phyloP scores from a whole-genome alignment of 768 basidiomycete species.

The Mycena floridula region DNA sequence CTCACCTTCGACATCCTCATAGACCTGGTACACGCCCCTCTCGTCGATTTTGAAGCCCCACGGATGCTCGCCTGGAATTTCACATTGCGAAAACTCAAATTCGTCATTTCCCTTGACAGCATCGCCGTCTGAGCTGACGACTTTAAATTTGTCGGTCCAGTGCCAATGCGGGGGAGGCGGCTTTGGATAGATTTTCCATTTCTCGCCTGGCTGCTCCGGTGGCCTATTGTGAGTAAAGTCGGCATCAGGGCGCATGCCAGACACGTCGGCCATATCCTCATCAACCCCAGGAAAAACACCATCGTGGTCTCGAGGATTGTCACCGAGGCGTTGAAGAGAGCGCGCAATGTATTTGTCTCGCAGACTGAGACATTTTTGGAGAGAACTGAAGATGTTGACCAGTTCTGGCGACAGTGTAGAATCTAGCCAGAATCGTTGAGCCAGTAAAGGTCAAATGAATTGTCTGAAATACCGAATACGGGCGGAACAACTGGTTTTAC shows the following conservation, averaged over 20 bases:
- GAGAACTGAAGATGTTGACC: conserved; percentile 54
- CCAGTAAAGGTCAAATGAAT: background rate
- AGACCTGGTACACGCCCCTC: conserved; percentile 89
- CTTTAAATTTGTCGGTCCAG: conserved; percentile 52
- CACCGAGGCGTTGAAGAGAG: conserved; percentile 88
- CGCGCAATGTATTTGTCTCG: conserved; percentile 92
- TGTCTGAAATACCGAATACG: background rate
- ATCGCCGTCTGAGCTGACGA: conserved; percentile 36
- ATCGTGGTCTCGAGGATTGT: conserved; percentile 92
- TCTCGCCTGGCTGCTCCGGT: conserved; percentile 30
- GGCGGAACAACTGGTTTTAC: too few relatives aligned
- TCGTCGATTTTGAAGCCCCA: conserved; percentile 74
- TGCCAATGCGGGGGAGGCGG: conserved; percentile 98
- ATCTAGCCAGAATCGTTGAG: background rate
- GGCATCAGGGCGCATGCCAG: conserved; percentile 61
- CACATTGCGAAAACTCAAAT: conserved; percentile 67
- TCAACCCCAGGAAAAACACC: conserved; percentile 64
- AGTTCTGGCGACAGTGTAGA: conserved; percentile 28
- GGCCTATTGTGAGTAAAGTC: conserved; percentile 22
- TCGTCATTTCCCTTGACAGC: conserved; percentile 28
- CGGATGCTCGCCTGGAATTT: conserved; percentile 61
- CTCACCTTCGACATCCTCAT: conserved; percentile 36
- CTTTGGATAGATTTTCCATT: conserved; percentile 88
- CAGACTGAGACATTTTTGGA: conserved; percentile 81
- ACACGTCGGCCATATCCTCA: conserved; percentile 55